Conservation (phyloP, 2,329 filamentous ascomycete species). For the Davidsoniella neocaledoniae region DNA sequence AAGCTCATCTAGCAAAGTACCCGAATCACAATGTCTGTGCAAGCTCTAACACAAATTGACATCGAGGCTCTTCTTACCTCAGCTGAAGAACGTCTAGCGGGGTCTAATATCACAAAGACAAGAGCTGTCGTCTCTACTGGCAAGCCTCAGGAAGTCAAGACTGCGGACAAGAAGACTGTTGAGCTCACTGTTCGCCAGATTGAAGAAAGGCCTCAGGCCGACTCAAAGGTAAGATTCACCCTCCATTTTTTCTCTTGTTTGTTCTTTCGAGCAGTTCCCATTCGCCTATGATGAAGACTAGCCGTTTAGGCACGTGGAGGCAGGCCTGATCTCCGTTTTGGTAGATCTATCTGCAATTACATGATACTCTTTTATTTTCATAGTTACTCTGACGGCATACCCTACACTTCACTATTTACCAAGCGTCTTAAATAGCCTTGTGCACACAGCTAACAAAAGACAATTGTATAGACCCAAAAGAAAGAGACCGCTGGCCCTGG, state of each 20-base stretch:
- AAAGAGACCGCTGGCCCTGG: slow-evolving; percentile 50
- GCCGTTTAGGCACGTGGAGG: slow-evolving; percentile 23
- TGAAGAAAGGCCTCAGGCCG: not conserved
- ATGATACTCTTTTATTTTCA: slow-evolving; percentile 40
- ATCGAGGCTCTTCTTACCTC: slow-evolving; percentile 18
- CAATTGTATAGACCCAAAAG: slow-evolving; percentile 4
- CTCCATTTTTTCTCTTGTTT: not conserved
- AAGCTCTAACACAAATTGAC: slow-evolving; percentile 11
- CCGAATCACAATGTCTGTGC: slow-evolving; percentile 2
- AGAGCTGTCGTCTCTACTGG: slow-evolving; percentile 2
- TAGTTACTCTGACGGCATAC: slow-evolving; percentile 54
- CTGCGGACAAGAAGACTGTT: not conserved
- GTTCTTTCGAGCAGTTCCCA: slow-evolving; percentile 9
- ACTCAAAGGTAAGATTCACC: slow-evolving; percentile 17
- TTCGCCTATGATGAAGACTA: slow-evolving; percentile 24
- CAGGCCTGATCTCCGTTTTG: slow-evolving; percentile 25
- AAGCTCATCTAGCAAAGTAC: not conserved
- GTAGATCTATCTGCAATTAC: slow-evolving; percentile 35
- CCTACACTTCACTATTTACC: slow-evolving; percentile 32
- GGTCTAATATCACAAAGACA: not conserved
- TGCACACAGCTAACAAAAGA: not conserved
- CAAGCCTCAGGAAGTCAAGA: too few species aligned
- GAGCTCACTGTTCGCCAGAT: slow-evolving; percentile 8
- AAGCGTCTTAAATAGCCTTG: slow-evolving; percentile 53
- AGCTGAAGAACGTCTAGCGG: slow-evolving; percentile 5